These are phyloP conservation scores for Fraxinus velutina DNA, from an alignment of 305 asterid species.

Conservation along the genomic window DNA sequence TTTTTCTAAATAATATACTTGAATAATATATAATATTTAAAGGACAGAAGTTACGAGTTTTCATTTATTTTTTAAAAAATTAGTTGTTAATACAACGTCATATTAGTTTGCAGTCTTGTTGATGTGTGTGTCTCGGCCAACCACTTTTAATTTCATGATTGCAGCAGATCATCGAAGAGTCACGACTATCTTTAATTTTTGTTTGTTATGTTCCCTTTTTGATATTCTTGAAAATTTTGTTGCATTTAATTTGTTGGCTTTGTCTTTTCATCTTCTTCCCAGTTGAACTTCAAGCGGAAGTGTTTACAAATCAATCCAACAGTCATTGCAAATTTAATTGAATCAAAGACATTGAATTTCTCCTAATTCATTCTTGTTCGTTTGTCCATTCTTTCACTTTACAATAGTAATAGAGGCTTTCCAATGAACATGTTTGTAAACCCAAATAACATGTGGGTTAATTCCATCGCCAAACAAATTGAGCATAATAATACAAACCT, in stretches of 20 bases:
- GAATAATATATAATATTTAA: background rate
- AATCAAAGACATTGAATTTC: background rate
- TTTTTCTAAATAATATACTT: background rate
- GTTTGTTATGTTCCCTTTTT: background rate
- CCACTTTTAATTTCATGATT: background rate
- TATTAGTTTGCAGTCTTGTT: background rate
- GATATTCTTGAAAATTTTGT: background rate
- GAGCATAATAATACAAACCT: conserved; percentile 38
- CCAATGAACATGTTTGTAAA: background rate
- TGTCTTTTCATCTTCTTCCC: background rate
- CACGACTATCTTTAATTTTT: background rate
- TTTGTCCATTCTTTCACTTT: background rate
- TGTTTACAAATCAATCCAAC: background rate
- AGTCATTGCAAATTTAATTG: background rate
- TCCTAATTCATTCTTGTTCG: background rate
- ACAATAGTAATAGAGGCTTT: background rate
- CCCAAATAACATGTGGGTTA: conserved; percentile 10
- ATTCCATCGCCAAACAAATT: conserved; percentile 36
- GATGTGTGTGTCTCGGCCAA: background rate
- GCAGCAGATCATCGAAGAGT: background rate
- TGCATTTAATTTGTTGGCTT: background rate
- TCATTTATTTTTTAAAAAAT: background rate
- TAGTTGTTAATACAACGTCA: too few relatives aligned
- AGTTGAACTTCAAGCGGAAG: background rate
- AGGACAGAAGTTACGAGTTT: background rate